phyloP scores from a whole-genome alignment of 495 filamentous ascomycete genomes.

The Lasiosphaeria miniovina region DNA sequence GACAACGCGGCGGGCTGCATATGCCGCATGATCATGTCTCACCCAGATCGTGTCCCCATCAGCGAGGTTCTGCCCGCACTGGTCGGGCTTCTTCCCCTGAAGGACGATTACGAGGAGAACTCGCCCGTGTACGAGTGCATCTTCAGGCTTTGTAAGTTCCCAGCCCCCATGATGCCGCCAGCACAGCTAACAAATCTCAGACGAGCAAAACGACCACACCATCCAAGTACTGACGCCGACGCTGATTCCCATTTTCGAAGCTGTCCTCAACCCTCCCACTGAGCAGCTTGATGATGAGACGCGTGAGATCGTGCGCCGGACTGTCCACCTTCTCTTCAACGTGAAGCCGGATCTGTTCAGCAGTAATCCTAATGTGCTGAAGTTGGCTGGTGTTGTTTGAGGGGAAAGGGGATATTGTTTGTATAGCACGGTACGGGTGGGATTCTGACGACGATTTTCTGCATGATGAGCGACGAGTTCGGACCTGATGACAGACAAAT shows the following conservation, averaged over 20 bases:
- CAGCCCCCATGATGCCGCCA: neutral
- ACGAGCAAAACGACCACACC: conserved; percentile 68
- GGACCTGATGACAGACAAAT: conserved; percentile 18
- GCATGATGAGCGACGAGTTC: conserved; percentile 26
- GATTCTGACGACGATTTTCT: conserved; percentile 18
- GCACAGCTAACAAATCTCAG: conserved; percentile 39
- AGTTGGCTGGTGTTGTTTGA: conserved; percentile 31
- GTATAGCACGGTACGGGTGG: conserved; percentile 23
- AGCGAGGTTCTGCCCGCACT: conserved; percentile 77
- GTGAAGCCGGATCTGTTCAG: conserved; percentile 31
- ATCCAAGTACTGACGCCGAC: conserved; percentile 72
- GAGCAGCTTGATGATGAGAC: conserved; percentile 85
- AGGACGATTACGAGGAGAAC: conserved; percentile 97
- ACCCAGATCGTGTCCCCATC: conserved; percentile 75
- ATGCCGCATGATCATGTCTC: conserved; percentile 82
- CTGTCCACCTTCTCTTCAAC: conserved; percentile 26
- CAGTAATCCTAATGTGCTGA: conserved; percentile 29
- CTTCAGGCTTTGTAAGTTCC: conserved; percentile 73
- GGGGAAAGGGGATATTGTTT: conserved; percentile 6
- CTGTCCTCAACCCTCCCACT: conserved; percentile 72
- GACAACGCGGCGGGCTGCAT: conserved; percentile 96
- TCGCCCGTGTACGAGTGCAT: conserved; percentile 86
- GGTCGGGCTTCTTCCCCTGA: conserved; percentile 75
- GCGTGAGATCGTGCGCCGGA: conserved; percentile 42
- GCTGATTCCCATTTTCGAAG: conserved; percentile 75